phyloP scores from a whole-genome alignment of 1,139 yeast species.

The Petasospora fabianii region DNA sequence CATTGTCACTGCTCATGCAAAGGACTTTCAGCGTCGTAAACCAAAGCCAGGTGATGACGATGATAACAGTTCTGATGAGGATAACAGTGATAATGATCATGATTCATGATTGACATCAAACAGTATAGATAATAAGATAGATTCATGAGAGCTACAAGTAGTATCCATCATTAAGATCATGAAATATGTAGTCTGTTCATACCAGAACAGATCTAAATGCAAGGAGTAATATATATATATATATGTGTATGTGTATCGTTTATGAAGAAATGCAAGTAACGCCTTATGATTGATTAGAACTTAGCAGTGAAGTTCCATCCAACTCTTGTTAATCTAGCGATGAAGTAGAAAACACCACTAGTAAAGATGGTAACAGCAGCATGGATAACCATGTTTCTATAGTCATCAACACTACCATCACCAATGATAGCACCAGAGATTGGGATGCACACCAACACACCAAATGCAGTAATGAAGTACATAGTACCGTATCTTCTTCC shows the following conservation, averaged over 20 bases:
- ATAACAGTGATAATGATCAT: constrained; percentile 28
- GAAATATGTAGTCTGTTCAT: too few species aligned
- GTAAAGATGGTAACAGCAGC: constrained; percentile 19
- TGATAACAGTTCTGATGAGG: constrained; percentile 29
- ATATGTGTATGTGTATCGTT: too few species aligned
- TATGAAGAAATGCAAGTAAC: too few species aligned
- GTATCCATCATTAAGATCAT: too few species aligned
- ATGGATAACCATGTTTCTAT: constrained; percentile 29
- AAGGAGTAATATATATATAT: too few species aligned
- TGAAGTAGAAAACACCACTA: constrained; percentile 19
- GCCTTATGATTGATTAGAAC: constrained; percentile 13
- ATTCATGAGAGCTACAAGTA: too few species aligned
- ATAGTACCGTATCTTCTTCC: constrained; percentile 70
- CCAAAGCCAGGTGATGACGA: constrained; percentile 36
- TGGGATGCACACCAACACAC: constrained; percentile 51
- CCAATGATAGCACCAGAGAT: constrained; percentile 49
- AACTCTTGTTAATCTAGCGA: constrained; percentile 22
- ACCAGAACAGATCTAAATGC: too few species aligned
- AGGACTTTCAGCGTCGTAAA: constrained; percentile 70
- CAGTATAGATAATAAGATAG: too few species aligned
- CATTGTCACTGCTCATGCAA: constrained; percentile 77
- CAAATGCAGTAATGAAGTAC: constrained; percentile 60
- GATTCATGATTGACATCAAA: neutral
- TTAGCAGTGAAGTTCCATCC: constrained; percentile 14
- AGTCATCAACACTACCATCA: constrained; percentile 21